Conservation (phyloP, 192 early-diverging fungal species). For the Allomyces macrogynus region DNA sequence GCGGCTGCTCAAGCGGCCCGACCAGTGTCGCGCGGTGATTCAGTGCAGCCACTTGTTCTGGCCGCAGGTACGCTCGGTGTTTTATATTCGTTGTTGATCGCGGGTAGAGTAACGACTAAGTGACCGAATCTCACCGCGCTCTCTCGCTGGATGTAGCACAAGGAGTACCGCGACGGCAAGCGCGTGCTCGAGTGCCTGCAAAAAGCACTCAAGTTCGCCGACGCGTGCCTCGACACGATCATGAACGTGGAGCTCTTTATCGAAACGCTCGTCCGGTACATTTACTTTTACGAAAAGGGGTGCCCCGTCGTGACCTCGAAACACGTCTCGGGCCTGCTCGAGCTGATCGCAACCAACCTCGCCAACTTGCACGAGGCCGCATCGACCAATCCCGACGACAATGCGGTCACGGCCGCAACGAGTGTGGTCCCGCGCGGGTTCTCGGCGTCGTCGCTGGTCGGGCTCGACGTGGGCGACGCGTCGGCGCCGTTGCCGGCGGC, state of each 20-base stretch:
- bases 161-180: constrained; percentile 59
- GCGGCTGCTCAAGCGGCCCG: constrained; percentile 77
- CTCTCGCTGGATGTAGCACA: not conserved
- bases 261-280: constrained; percentile 85
- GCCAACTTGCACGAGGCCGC: constrained; percentile 1
- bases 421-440: not conserved
- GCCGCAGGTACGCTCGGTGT: constrained; percentile 20
- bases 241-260: constrained; percentile 87
- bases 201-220: constrained; percentile 85
- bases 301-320: constrained; percentile 81
- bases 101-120: not conserved
- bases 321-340: constrained; percentile 85
- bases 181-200: constrained; percentile 77
- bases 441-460: not conserved
- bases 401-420: not conserved
- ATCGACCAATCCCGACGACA: not conserved
- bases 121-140: too few species aligned
- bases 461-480: not conserved
- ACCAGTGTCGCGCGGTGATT: constrained; percentile 76
- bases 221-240: constrained; percentile 72
- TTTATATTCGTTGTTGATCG: not conserved
- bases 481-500: not conserved
- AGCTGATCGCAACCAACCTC: constrained; percentile 72
- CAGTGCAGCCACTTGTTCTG: constrained; percentile 84
- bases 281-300: constrained; percentile 84